phyloP scores from a whole-genome alignment of 495 filamentous ascomycete genomes.

The Podospora fimiseda region DNA sequence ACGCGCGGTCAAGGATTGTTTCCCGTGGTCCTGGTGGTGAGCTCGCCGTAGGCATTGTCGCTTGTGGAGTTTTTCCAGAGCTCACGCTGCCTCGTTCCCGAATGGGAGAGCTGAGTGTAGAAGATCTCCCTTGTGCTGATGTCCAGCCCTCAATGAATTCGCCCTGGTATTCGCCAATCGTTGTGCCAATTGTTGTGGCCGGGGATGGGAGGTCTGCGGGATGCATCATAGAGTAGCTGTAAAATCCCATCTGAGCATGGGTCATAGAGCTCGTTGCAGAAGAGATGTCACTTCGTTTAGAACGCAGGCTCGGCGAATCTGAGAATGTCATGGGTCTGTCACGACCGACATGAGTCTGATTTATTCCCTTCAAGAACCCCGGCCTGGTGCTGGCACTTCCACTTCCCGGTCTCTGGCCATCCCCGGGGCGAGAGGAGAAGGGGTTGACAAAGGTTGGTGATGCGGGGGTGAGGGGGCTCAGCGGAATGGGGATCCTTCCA shows the following conservation, averaged over 20 bases:
- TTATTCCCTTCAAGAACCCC: conserved; percentile 30
- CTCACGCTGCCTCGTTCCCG: conserved; percentile 38
- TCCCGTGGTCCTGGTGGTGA: conserved; percentile 44
- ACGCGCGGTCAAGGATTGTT: conserved; percentile 55
- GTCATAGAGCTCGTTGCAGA: conserved; percentile 44
- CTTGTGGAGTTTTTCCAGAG: conserved; percentile 29
- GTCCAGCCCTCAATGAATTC: conserved; percentile 55
- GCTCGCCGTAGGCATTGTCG: conserved; percentile 29
- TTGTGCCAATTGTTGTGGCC: conserved; percentile 41
- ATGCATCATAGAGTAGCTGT: conserved; percentile 36
- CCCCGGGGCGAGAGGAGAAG: conserved; percentile 32
- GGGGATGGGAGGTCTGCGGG: conserved; percentile 49
- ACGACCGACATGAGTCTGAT: conserved; percentile 30
- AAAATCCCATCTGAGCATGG: conserved; percentile 32
- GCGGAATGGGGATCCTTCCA: conserved; percentile 28
- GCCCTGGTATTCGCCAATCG: conserved; percentile 44
- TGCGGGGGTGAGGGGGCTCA: conserved; percentile 37
- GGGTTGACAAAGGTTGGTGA: conserved; percentile 43
- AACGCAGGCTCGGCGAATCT: conserved; percentile 48
- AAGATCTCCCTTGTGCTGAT: conserved; percentile 48
- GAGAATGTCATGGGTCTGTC: conserved; percentile 37
- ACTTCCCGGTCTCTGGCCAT: conserved; percentile 27
- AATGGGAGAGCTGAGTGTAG: conserved; percentile 42
- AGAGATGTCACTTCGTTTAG: conserved; percentile 48
- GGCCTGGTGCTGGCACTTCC: conserved; percentile 27